Conservation (phyloP, 345 rosid genomes). For the Diplotaxis tenuifolia region DNA sequence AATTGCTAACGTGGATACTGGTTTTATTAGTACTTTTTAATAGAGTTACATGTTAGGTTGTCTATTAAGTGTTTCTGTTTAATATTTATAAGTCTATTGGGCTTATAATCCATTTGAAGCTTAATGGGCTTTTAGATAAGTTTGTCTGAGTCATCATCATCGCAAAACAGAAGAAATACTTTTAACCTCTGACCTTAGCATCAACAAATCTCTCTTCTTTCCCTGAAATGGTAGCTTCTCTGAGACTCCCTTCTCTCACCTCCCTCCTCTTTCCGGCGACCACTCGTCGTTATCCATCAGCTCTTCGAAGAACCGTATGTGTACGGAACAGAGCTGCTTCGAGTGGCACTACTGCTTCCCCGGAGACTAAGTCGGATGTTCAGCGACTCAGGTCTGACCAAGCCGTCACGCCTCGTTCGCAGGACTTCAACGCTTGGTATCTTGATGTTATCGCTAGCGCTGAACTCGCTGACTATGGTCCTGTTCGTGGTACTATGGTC, state of each 20-base stretch:
- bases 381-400: conserved; percentile 47
- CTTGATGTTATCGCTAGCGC: conserved; percentile 87
- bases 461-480: conserved; percentile 93
- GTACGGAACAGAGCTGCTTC: conserved; percentile 36
- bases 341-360: conserved; percentile 43
- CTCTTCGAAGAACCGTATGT: conserved; percentile 35
- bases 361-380: conserved; percentile 51
- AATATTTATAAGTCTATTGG: background rate
- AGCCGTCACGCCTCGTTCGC: conserved; percentile 75
- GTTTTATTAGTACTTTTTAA: too few species aligned
- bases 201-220: background rate
- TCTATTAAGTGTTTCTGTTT: too few species aligned
- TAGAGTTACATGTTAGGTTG: too few species aligned
- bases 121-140: conserved; percentile 16
- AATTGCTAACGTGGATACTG: too few species aligned
- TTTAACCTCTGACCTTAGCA: conserved; percentile 11
- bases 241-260: conserved; percentile 61
- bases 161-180: background rate
- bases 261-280: conserved; percentile 49
- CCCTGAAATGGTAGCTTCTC: conserved; percentile 51
- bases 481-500: conserved; percentile 95
- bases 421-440: conserved; percentile 94
- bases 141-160: conserved; percentile 6
- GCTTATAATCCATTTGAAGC: background rate
- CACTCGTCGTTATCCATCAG: conserved; percentile 42